Conservation (phyloP, 2,329 filamentous ascomycete species). For the Aspergillus tanneri region DNA sequence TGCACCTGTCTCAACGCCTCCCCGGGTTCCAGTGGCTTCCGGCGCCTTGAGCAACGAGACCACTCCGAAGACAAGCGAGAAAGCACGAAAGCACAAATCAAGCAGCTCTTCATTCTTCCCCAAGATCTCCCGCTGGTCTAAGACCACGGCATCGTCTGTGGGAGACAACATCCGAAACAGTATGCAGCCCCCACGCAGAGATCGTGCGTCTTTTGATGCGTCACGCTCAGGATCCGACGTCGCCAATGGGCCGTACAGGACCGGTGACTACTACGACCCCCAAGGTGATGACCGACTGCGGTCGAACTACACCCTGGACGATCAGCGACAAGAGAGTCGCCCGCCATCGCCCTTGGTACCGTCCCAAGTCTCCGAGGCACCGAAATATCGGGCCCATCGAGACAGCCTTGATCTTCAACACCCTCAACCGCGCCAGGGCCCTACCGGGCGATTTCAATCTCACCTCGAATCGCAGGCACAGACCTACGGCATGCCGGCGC, state of each 20-base stretch:
- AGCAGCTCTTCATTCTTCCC: conserved; percentile 78
- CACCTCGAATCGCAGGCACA: conserved; percentile 62
- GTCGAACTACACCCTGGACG: conserved; percentile 44
- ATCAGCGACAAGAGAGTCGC: conserved; percentile 44
- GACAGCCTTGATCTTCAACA: conserved; percentile 64
- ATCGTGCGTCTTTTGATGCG: conserved; percentile 61
- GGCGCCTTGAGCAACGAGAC: conserved; percentile 70
- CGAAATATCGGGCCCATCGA: conserved; percentile 65
- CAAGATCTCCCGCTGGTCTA: conserved; percentile 96
- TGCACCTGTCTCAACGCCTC: conserved; percentile 46
- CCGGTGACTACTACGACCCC: conserved; percentile 47
- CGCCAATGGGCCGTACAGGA: conserved; percentile 59
- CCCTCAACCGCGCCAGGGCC: conserved; percentile 62
- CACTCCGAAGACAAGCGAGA: conserved; percentile 68
- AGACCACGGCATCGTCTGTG: conserved; percentile 87
- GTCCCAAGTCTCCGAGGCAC: conserved; percentile 56
- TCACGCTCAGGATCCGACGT: conserved; percentile 79
- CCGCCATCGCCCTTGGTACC: conserved; percentile 64
- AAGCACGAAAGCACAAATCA: conserved; percentile 85
- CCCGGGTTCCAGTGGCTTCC: conserved; percentile 41
- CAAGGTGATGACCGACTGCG: conserved; percentile 47
- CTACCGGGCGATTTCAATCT: conserved; percentile 61
- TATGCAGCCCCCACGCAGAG: conserved; percentile 52
- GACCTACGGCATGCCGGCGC: conserved; percentile 41
- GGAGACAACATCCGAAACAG: conserved; percentile 73